These are phyloP conservation scores for Moricandia moricandioides DNA, from an alignment of 345 rosid genomes.

Conservation along the genomic window DNA sequence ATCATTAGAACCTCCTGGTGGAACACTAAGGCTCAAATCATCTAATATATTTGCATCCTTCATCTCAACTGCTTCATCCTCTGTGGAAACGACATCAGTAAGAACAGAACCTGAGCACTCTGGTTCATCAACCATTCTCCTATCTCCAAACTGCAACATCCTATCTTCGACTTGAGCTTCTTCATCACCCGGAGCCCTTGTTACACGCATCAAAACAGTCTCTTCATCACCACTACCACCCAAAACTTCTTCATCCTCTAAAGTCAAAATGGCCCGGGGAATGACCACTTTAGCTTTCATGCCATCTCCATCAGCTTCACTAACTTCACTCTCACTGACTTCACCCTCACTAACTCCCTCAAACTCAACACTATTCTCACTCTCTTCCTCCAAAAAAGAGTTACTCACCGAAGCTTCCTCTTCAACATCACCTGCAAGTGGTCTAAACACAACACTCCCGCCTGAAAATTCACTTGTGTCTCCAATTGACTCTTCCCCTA, in stretches of 20 bases:
- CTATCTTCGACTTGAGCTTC: conserved; percentile 22
- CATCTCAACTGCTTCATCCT: conserved; percentile 12
- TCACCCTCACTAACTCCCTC: conserved; percentile 24
- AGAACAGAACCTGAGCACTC: conserved; percentile 22
- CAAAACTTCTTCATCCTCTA: conserved; percentile 54
- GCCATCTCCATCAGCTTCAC: conserved; percentile 31
- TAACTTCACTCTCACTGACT: not conserved
- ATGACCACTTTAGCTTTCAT: conserved; percentile 30
- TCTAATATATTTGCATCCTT: not conserved
- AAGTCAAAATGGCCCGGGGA: conserved; percentile 64
- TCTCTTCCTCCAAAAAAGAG: conserved; percentile 36
- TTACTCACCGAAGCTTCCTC: conserved; percentile 30
- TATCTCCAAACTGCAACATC: conserved; percentile 7
- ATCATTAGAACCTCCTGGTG: conserved; percentile 12
- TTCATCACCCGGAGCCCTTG: conserved; percentile 38
- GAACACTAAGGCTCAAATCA: not conserved
- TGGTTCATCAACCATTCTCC: conserved; percentile 18
- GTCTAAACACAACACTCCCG: not conserved
- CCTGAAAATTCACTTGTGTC: conserved; percentile 20
- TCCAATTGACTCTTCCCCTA: conserved; percentile 38
- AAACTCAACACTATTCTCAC: conserved; percentile 1
- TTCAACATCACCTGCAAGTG: conserved; percentile 18
- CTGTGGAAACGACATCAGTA: conserved; percentile 5
- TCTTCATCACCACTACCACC: conserved; percentile 43
- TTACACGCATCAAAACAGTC: conserved; percentile 23